These are phyloP conservation scores for Hemisphaericaspora subhashii DNA, from an alignment of 1,139 yeast genomes.

Conservation along the genomic window DNA sequence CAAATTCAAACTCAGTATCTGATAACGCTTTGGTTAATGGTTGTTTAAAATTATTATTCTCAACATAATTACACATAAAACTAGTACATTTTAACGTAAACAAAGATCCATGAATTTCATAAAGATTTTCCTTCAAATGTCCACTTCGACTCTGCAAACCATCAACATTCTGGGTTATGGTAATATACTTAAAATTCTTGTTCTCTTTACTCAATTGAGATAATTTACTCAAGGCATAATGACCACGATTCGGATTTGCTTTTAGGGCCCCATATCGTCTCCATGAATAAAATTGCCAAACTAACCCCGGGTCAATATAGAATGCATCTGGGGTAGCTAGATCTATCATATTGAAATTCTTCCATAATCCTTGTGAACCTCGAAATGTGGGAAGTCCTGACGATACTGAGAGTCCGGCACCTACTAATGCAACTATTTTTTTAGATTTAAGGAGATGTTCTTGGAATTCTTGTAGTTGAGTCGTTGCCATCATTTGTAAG, in stretches of 20 bases:
- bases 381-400: conserved; percentile 78
- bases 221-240: conserved; percentile 62
- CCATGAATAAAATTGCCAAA: conserved; percentile 85
- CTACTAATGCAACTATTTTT: conserved; percentile 72
- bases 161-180: conserved; percentile 83
- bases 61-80: conserved; percentile 65
- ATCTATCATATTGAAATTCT: conserved; percentile 74
- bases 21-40: conserved; percentile 65
- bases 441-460: conserved; percentile 50
- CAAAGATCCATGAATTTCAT: conserved; percentile 78
- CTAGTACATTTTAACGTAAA: conserved; percentile 74
- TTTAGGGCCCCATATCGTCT: conserved; percentile 62
- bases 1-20: conserved; percentile 36
- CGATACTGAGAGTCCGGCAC: conserved; percentile 80
- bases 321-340: conserved; percentile 92
- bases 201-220: conserved; percentile 11
- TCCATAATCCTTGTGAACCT: conserved; percentile 77
- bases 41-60: conserved; percentile 49
- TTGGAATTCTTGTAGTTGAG: conserved; percentile 52
- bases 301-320: conserved; percentile 75
- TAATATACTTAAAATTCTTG: conserved; percentile 35
- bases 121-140: conserved; percentile 49
- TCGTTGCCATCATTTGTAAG: conserved; percentile 13
- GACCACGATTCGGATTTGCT: conserved; percentile 76
- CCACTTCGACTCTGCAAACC: conserved; percentile 68